These are phyloP conservation scores for Dactylellina parvicollis DNA, from an alignment of 2,329 filamentous ascomycete species.

Conservation along the genomic window DNA sequence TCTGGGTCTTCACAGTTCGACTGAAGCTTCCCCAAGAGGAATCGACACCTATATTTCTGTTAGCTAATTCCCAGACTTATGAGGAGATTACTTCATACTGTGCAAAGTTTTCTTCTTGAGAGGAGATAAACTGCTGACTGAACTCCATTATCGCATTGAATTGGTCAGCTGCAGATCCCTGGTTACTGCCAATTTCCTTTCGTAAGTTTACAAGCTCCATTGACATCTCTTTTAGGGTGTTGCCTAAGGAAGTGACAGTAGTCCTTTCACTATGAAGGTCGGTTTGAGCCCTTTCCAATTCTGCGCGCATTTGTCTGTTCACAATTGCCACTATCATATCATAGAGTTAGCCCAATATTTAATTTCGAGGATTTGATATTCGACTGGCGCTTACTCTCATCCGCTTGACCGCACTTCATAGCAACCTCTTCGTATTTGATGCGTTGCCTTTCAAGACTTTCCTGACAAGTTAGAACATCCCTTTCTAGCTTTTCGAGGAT, in stretches of 20 bases:
- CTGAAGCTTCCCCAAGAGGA: conserved; percentile 7
- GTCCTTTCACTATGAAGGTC: conserved; percentile 18
- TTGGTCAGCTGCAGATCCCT: background rate
- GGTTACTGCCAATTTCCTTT: conserved; percentile 1
- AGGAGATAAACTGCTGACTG: background rate
- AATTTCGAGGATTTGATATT: background rate
- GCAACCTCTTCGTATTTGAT: conserved; percentile 9
- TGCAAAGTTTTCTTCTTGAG: conserved; percentile 26
- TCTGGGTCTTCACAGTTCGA: conserved; percentile 10
- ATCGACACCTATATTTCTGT: conserved; percentile 2
- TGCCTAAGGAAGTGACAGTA: background rate
- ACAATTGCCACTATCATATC: background rate
- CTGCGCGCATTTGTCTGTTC: conserved; percentile 3
- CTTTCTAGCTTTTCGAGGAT: background rate
- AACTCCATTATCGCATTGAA: background rate
- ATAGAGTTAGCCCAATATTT: background rate
- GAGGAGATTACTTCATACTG: background rate
- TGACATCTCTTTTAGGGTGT: conserved; percentile 21
- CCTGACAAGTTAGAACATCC: background rate
- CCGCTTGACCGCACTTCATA: conserved; percentile 9
- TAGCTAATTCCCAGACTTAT: background rate
- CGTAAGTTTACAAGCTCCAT: conserved; percentile 9
- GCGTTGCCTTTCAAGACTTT: conserved; percentile 16
- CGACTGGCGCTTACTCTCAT: conserved; percentile 11
- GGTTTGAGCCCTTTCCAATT: conserved; percentile 9